phyloP scores from a whole-genome alignment of 2,329 filamentous ascomycete species.

The Alternaria sp. region DNA sequence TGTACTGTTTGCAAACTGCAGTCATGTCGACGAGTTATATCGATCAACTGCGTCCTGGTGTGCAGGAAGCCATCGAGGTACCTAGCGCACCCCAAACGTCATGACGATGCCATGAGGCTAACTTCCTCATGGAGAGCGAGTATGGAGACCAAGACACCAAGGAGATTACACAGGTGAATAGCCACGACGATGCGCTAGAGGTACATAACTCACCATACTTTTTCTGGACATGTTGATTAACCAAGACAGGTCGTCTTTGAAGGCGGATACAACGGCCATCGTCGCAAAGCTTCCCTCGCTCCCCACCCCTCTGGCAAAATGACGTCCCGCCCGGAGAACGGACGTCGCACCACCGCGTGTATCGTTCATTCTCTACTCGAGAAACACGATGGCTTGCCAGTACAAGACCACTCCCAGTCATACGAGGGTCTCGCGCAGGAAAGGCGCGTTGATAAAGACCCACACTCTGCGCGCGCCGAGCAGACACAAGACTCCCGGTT shows the following conservation, averaged over 20 bases:
- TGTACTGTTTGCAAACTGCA: background rate
- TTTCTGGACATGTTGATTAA: constrained; percentile 13
- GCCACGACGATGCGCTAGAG: constrained; percentile 55
- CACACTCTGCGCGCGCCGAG: constrained; percentile 43
- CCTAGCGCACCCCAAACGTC: constrained; percentile 25
- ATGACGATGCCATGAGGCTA: constrained; percentile 38
- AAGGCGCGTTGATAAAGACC: constrained; percentile 56
- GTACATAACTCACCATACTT: constrained; percentile 32
- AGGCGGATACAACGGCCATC: constrained; percentile 57
- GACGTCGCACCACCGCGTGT: constrained; percentile 61
- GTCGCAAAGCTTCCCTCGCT: constrained; percentile 68
- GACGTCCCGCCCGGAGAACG: constrained; percentile 47
- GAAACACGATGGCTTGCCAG: constrained; percentile 50
- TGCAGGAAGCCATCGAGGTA: constrained; percentile 41
- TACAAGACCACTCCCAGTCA: constrained; percentile 35
- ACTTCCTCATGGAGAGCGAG: constrained; percentile 49
- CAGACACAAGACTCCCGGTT: constrained; percentile 69
- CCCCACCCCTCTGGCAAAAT: constrained; percentile 42
- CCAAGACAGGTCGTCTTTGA: constrained; percentile 64
- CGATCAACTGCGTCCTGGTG: constrained; percentile 26
- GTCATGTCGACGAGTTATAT: constrained; percentile 37
- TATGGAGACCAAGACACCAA: constrained; percentile 38
- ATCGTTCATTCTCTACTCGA: constrained; percentile 69
- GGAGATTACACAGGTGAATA: constrained; percentile 40
- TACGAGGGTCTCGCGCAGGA: constrained; percentile 49